Conservation (phyloP, 768 basidiomycete species). For the Mycena haematopus region DNA sequence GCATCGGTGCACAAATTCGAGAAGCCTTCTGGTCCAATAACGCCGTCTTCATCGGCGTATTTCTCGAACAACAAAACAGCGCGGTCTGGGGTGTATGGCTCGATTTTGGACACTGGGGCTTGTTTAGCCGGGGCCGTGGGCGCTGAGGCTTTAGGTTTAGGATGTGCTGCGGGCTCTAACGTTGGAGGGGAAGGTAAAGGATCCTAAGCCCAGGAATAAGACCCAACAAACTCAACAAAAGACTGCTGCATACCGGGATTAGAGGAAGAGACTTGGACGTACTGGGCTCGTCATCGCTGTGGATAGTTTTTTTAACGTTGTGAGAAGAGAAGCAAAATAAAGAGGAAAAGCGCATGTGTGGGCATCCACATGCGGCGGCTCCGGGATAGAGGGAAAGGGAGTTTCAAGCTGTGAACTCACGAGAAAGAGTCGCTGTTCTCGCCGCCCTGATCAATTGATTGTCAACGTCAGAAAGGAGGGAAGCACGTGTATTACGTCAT, state of each 20-base stretch:
- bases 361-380: slow-evolving; percentile 40
- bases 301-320: slow-evolving; percentile 50
- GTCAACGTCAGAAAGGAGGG: slow-evolving; percentile 2
- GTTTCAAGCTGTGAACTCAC: slow-evolving; percentile 31
- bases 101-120: slow-evolving; percentile 28
- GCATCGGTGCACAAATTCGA: slow-evolving; percentile 74
- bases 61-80: slow-evolving; percentile 62
- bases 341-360: slow-evolving; percentile 65
- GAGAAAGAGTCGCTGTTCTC: slow-evolving; percentile 26
- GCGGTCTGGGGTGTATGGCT: slow-evolving; percentile 58
- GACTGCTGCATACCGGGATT: slow-evolving; percentile 31
- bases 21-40: slow-evolving; percentile 78
- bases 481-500: slow-evolving; percentile 36
- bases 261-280: slow-evolving; percentile 37
- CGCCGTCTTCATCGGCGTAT: slow-evolving; percentile 65
- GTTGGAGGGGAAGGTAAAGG: slow-evolving; percentile 15
- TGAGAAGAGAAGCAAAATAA: slow-evolving; percentile 71
- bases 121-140: slow-evolving; percentile 31
- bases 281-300: slow-evolving; percentile 55
- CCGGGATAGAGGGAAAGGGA: slow-evolving; percentile 22
- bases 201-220: not conserved
- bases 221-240: not conserved
- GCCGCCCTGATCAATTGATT: slow-evolving; percentile 23
- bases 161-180: slow-evolving; percentile 19
- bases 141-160: slow-evolving; percentile 30